These are phyloP conservation scores for Arthrobotrys musiformis DNA, from an alignment of 2,329 filamentous ascomycete genomes.

Conservation along the genomic window DNA sequence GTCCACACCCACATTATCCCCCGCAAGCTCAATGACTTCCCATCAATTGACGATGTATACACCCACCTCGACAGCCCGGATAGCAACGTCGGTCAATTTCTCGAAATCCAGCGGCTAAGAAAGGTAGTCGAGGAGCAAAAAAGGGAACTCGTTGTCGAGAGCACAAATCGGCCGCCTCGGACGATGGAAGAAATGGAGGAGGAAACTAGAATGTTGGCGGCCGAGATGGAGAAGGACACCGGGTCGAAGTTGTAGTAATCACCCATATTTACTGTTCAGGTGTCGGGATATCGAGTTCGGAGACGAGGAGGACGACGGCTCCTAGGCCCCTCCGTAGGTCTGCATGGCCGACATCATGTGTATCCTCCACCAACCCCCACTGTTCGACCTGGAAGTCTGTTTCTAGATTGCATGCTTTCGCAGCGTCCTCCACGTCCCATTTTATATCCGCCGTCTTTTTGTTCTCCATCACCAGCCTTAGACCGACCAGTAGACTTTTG, in stretches of 20 bases:
- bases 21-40: constrained; percentile 70
- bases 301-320: constrained; percentile 83
- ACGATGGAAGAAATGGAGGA: constrained; percentile 78
- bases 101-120: constrained; percentile 64
- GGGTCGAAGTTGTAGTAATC: neutral
- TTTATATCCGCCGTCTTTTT: constrained; percentile 66
- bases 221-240: constrained; percentile 63
- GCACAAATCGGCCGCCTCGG: constrained; percentile 72
- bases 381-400: constrained; percentile 87
- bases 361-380: constrained; percentile 98
- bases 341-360: constrained; percentile 94
- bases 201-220: constrained; percentile 77
- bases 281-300: constrained; percentile 65
- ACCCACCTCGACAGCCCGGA: constrained; percentile 83
- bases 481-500: constrained; percentile 84
- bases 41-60: constrained; percentile 80
- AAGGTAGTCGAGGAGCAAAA: constrained; percentile 63
- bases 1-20: constrained; percentile 94
- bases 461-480: constrained; percentile 85
- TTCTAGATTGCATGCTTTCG: constrained; percentile 80
- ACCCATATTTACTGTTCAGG: constrained; percentile 37
- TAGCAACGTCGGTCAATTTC: constrained; percentile 79
- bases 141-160: constrained; percentile 62
- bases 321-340: constrained; percentile 88
- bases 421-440: constrained; percentile 86